Evolutionary conservation across 306 rosid species (phyloP), one percentile per base, ranked within the genome.

Genomic region (Acmispon strigosus): DNA sequence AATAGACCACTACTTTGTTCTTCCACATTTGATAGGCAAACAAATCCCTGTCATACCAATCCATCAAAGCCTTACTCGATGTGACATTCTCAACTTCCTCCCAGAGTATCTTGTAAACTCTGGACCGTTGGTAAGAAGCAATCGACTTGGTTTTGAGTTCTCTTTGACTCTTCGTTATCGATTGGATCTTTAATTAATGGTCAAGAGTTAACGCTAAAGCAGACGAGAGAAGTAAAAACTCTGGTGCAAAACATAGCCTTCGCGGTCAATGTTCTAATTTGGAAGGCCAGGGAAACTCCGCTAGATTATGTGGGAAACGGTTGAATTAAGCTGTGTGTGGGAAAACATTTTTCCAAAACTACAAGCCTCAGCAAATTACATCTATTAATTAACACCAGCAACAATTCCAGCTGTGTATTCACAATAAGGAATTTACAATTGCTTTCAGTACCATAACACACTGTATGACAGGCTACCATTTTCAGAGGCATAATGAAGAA

Each of bases 341-440:
- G 44, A 27, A 45, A 55, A 22, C 10, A 8, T 19, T 7, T 1
- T 17, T 18, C n/a, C 48, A 57, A 44, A 44, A 44, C 16, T 17
- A 29, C 36, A 12, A 58, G 19, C 57, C 66, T 27, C 14, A 12
- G 32, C 24, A 15, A 27, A 36, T 32, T 37, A 57, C 10, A 48
- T 29, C 45, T 71, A 53, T 29, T 71, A 45, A 43, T 58, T 17
- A 65, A 48, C 13, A 49, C 51, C 49, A 19, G 55, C 76, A 72
- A 59, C 18, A 39, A 53, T 27, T 14, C 19, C 9, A 55, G 65
- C 27, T 54, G 53, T n/a, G 10, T 16, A 10, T 17, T 29, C 6
- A 59, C 17, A 58, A 45, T 47, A 14, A 58, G 48, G 22, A 19
- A 22, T 61, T 39, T 17, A 9, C 5, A 17, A 47, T 39, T 22